These are phyloP conservation scores for Acmispon strigosus DNA, from an alignment of 306 rosid genomes.

Conservation along the genomic window DNA sequence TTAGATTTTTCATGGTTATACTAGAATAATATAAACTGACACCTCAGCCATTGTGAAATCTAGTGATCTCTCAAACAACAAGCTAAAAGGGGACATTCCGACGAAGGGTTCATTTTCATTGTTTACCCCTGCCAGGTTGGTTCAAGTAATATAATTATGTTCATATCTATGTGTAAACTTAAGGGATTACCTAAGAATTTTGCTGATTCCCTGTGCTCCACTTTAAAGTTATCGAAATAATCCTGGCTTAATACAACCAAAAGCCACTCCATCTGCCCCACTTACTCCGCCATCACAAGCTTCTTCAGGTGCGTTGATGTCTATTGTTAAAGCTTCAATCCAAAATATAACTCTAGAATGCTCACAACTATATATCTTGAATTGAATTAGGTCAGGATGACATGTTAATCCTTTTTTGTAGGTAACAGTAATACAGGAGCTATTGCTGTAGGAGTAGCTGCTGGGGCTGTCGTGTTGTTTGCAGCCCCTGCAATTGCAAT, in stretches of 20 bases:
- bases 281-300: slow-evolving; percentile 25
- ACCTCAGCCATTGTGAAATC: slow-evolving; percentile 24
- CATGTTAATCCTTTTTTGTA: slow-evolving; percentile 28
- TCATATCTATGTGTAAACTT: slow-evolving; percentile 7
- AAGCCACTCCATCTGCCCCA: slow-evolving; percentile 36
- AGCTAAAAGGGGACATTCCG: slow-evolving; percentile 54
- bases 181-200: slow-evolving; percentile 1
- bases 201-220: slow-evolving; percentile 14
- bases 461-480: slow-evolving; percentile 84
- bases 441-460: slow-evolving; percentile 99
- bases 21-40: slow-evolving; percentile 17
- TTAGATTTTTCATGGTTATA: slow-evolving; percentile 11
- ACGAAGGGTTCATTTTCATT: slow-evolving; percentile 78
- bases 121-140: slow-evolving; percentile 90
- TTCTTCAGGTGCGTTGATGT: slow-evolving; percentile 42
- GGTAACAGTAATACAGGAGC: slow-evolving; percentile 62
- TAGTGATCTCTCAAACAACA: slow-evolving; percentile 88
- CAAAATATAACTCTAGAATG: neutral
- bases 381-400: neutral
- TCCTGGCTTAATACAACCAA: neutral
- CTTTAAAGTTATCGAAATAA: slow-evolving; percentile 64
- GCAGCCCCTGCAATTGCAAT: slow-evolving; percentile 94
- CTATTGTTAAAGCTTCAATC: neutral
- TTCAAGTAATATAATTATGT: neutral
- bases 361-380: neutral